phyloP scores from a whole-genome alignment of 257 asterid species.

The Penstemon eatonii region DNA sequence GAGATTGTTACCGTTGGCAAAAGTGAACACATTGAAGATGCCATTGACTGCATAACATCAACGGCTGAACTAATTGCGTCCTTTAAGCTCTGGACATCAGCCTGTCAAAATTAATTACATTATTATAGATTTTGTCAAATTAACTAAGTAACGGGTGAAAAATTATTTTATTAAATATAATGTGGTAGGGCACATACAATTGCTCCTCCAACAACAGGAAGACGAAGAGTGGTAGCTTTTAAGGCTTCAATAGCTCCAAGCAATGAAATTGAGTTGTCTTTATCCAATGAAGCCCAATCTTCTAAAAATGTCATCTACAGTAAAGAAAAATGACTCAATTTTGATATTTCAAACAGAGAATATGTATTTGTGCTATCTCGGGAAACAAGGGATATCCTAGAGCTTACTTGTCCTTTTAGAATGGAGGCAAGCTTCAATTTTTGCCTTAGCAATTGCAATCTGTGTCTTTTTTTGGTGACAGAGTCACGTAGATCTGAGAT shows the following conservation, averaged over 20 bases:
- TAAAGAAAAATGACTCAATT: conserved; percentile 21
- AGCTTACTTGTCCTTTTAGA: conserved; percentile 64
- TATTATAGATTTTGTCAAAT: conserved; percentile 18
- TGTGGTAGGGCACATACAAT: conserved; percentile 43
- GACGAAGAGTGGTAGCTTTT: conserved; percentile 91
- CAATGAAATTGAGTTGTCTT: conserved; percentile 67
- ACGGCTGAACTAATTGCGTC: conserved; percentile 78
- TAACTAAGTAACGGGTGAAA: neutral
- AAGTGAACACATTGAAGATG: conserved; percentile 50
- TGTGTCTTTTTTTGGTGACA: conserved; percentile 64
- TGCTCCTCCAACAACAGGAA: conserved; percentile 83
- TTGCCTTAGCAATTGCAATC: conserved; percentile 63
- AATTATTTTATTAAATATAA: neutral
- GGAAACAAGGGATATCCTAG: conserved; percentile 1
- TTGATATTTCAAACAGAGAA: conserved; percentile 19
- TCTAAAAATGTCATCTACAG: conserved; percentile 61
- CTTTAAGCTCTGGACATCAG: conserved; percentile 69
- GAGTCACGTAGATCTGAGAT: conserved; percentile 67
- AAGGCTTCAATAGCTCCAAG: conserved; percentile 87
- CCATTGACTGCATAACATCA: conserved; percentile 74
- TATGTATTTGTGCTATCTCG: neutral
- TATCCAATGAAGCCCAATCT: conserved; percentile 72
- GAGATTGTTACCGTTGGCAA: conserved; percentile 56
- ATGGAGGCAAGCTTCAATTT: conserved; percentile 64
- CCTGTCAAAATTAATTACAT: conserved; percentile 41